These are phyloP conservation scores for Lycium barbarum DNA, from an alignment of 257 asterid genomes.

Conservation along the genomic window DNA sequence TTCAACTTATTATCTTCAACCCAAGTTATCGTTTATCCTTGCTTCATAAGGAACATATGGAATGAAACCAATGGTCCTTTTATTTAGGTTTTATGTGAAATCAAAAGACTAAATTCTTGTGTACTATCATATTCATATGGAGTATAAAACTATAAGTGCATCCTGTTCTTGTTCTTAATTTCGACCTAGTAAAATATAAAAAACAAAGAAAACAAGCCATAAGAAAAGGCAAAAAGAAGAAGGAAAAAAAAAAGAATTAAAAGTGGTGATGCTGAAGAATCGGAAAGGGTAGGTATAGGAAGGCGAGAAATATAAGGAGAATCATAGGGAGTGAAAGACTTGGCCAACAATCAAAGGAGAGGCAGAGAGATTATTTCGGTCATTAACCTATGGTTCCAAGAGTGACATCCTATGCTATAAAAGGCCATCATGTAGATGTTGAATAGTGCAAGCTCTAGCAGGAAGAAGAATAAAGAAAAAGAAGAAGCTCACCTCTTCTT, in stretches of 20 bases:
- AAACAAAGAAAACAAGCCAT: not conserved
- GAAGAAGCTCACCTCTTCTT: constrained; percentile 25
- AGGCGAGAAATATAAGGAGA: constrained; percentile 7
- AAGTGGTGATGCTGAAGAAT: not conserved
- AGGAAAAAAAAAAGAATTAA: not conserved
- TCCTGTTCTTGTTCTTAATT: too few relatives aligned
- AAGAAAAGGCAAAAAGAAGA: too few relatives aligned
- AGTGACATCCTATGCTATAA: not conserved
- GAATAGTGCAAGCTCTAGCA: constrained; percentile 24
- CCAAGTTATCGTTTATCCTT: not conserved
- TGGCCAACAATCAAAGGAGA: not conserved
- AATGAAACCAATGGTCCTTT: not conserved
- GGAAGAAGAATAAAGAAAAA: constrained; percentile 9
- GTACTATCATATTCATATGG: too few relatives aligned
- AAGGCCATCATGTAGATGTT: not conserved
- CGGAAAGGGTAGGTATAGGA: not conserved
- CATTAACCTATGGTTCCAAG: not conserved
- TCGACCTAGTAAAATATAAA: not conserved
- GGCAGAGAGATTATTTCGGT: not conserved
- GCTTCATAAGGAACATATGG: not conserved
- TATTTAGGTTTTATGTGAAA: not conserved
- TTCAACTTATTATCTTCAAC: not conserved
- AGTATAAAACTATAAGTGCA: too few relatives aligned
- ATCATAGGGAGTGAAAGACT: not conserved
- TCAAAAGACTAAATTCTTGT: not conserved